Evolutionary conservation across 1,139 yeast species (phyloP).

Genomic region (Taphrina betulina): DNA sequence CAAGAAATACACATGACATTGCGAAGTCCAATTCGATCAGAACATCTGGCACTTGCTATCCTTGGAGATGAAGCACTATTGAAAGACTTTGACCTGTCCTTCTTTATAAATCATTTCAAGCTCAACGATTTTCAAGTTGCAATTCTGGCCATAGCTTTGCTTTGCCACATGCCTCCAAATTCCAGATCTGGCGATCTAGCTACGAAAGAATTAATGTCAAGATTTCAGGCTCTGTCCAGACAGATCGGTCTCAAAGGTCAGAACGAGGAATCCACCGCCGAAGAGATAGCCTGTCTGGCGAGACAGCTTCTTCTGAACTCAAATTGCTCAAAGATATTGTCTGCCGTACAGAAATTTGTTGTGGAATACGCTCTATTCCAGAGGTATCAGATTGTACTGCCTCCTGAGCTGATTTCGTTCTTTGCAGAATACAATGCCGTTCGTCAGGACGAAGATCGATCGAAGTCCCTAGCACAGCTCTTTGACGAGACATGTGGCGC

Average conservation of each 20-base stretch:
- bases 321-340: neutral
- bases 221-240: constrained; percentile 14
- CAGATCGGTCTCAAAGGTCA: constrained; percentile 4
- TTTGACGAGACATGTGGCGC: constrained; percentile 30
- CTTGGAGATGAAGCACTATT: too few species aligned
- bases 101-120: too few species aligned
- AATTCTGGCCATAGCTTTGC: neutral
- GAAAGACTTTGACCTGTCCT: too few species aligned
- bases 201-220: neutral
- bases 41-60: too few species aligned
- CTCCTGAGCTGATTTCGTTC: constrained; percentile 8
- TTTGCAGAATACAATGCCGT: constrained; percentile 16
- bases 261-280: neutral
- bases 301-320: constrained; percentile 12
- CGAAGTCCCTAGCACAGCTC: constrained; percentile 24
- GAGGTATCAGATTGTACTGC: constrained; percentile 12
- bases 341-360: constrained; percentile 17
- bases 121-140: constrained; percentile 4
- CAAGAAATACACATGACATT: too few species aligned
- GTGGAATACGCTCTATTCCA: constrained; percentile 24
- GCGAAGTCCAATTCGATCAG: too few species aligned
- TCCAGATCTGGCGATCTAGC: neutral
- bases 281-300: constrained; percentile 9
- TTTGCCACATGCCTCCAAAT: neutral
- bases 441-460: constrained; percentile 12